A percentile compares a stretch with the other conserved stretches of the same genome.
Conservation (phyloP, 2,329 filamentous ascomycete species). For the Ceratocystiopsis brevicomis region DNA sequence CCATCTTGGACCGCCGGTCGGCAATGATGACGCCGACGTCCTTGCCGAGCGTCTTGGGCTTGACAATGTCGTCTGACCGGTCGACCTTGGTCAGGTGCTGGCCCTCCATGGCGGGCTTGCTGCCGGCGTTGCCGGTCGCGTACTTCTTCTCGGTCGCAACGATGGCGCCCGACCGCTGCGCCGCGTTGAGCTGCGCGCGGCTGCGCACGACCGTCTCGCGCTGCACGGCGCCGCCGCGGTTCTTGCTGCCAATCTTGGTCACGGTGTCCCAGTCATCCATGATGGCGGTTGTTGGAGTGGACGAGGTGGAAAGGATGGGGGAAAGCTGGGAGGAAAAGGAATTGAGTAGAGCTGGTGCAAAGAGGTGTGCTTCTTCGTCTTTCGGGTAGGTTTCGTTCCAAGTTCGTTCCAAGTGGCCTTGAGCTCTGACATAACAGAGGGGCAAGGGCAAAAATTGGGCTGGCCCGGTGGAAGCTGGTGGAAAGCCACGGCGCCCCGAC, state of each 20-base stretch:
- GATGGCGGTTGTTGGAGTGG: slow-evolving; percentile 23
- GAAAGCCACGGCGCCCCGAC: slow-evolving; percentile 1
- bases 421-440: background rate
- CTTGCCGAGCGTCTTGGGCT: slow-evolving; percentile 76
- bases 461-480: slow-evolving; percentile 5
- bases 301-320: background rate
- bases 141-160: slow-evolving; percentile 85
- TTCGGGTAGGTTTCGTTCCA: background rate
- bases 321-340: background rate
- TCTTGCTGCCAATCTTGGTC: slow-evolving; percentile 88
- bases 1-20: slow-evolving; percentile 58
- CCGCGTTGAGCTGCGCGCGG: slow-evolving; percentile 70
- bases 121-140: slow-evolving; percentile 49
- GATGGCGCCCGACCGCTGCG: slow-evolving; percentile 58
- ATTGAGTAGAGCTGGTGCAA: too few species aligned
- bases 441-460: background rate
- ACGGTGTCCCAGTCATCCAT: slow-evolving; percentile 72
- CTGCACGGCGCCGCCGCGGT: slow-evolving; percentile 42
- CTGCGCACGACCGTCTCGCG: slow-evolving; percentile 83
- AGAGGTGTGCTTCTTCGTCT: too few species aligned
- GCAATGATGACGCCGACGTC: slow-evolving; percentile 69
- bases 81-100: slow-evolving; percentile 97
- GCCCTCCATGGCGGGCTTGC: slow-evolving; percentile 49
- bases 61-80: slow-evolving; percentile 91
- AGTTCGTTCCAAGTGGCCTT: too few species aligned